Conservation (phyloP, 768 basidiomycete genomes). For the Dioszegia hungarica region DNA sequence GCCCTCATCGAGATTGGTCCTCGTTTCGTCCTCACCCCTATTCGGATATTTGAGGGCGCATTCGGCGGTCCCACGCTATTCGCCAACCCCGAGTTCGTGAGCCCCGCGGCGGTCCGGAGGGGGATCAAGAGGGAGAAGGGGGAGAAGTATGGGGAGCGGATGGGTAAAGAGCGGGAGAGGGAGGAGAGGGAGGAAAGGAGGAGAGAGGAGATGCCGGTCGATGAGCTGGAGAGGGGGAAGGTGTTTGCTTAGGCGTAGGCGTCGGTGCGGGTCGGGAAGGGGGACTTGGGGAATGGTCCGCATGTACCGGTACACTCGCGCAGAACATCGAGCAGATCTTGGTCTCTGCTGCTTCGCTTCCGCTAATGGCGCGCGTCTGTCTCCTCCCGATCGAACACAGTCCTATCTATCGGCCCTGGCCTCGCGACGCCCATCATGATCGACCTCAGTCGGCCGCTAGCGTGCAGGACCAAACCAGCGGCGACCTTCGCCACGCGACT, state of each 20-base stretch:
- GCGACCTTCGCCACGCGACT: too few species aligned
- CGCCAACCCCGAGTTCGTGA: conserved; percentile 93
- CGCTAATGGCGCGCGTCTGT: too few species aligned
- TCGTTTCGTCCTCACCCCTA: conserved; percentile 92
- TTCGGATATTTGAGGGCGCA: conserved; percentile 95
- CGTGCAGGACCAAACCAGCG: too few species aligned
- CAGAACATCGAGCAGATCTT: too few species aligned
- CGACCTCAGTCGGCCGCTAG: too few species aligned
- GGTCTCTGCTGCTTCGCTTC: too few species aligned
- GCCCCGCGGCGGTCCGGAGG: conserved; percentile 75
- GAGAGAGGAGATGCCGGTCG: conserved; percentile 59
- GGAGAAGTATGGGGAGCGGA: conserved; percentile 72
- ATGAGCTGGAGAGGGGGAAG: conserved; percentile 75
- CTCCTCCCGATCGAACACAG: too few species aligned
- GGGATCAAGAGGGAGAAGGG: conserved; percentile 67
- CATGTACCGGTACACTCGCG: too few species aligned
- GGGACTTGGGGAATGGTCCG: too few species aligned
- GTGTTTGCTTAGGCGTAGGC: conserved; percentile 68
- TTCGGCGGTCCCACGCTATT: conserved; percentile 92
- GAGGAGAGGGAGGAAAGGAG: conserved; percentile 62
- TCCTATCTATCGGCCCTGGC: too few species aligned
- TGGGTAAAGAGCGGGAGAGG: conserved; percentile 68
- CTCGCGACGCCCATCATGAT: too few species aligned
- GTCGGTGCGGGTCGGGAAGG: too few species aligned
- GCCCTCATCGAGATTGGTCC: conserved; percentile 96